phyloP scores from a whole-genome alignment of 306 rosid species.

The Lagenaria siceraria region DNA sequence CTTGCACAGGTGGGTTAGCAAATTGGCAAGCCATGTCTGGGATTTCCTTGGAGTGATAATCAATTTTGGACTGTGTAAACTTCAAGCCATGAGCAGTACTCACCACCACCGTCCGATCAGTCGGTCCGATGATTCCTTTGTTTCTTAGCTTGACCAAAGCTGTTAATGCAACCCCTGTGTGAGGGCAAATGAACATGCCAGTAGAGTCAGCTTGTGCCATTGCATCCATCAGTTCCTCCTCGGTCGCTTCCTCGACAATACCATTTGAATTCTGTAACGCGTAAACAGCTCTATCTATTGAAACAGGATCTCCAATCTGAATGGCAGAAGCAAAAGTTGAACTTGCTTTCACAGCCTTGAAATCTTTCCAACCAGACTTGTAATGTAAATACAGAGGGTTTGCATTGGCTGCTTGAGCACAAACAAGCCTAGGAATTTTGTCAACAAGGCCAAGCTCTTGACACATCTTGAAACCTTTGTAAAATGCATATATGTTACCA shows the following conservation, averaged over 20 bases:
- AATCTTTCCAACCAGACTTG: slow-evolving; percentile 53
- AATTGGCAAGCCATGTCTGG: slow-evolving; percentile 31
- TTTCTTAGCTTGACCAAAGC: slow-evolving; percentile 61
- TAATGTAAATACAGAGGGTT: slow-evolving; percentile 62
- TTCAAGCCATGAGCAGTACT: slow-evolving; percentile 86
- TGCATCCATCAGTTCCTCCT: slow-evolving; percentile 76
- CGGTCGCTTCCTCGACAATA: slow-evolving; percentile 76
- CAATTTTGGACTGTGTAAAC: slow-evolving; percentile 44
- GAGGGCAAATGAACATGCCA: slow-evolving; percentile 84
- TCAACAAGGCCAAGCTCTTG: slow-evolving; percentile 59
- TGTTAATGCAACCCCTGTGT: slow-evolving; percentile 66
- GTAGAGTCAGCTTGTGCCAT: slow-evolving; percentile 72
- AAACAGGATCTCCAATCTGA: slow-evolving; percentile 86
- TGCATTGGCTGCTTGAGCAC: slow-evolving; percentile 78
- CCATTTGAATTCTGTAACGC: slow-evolving; percentile 54
- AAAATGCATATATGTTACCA: slow-evolving; percentile 69
- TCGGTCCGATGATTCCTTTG: slow-evolving; percentile 36
- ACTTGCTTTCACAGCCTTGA: slow-evolving; percentile 39
- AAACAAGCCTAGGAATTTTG: slow-evolving; percentile 57
- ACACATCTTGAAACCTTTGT: slow-evolving; percentile 86
- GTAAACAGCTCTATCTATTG: slow-evolving; percentile 63
- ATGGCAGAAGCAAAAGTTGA: slow-evolving; percentile 69
- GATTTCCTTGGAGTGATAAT: slow-evolving; percentile 37
- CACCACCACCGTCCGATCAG: slow-evolving; percentile 67
- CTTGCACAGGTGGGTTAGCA: slow-evolving; percentile 38